These are phyloP conservation scores for Rhizophora apiculata DNA, from an alignment of 345 rosid species.

Conservation along the genomic window DNA sequence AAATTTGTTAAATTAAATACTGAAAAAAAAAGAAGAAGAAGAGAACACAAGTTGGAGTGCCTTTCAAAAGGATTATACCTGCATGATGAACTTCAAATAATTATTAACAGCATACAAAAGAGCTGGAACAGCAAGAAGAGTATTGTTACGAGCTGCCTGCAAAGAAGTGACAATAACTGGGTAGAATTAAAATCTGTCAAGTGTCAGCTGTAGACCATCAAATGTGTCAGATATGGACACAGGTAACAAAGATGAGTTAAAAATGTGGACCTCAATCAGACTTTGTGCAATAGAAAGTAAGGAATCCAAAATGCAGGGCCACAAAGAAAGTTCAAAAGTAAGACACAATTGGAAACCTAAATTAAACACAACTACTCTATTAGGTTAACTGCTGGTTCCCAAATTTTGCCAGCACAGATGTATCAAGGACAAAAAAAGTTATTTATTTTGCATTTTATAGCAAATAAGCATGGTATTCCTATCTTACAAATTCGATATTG, in stretches of 20 bases:
- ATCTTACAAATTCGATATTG: constrained; percentile 4
- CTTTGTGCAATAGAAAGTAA: not conserved
- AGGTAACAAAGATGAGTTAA: not conserved
- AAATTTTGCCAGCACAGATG: not conserved
- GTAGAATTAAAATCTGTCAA: constrained; percentile 5
- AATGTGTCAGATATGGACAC: not conserved
- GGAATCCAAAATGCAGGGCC: not conserved
- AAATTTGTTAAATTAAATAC: not conserved
- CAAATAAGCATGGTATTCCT: not conserved
- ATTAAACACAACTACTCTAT: not conserved
- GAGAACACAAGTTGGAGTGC: not conserved
- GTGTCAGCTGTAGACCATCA: not conserved
- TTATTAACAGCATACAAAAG: constrained; percentile 86
- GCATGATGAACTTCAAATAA: constrained; percentile 94
- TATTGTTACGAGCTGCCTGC: constrained; percentile 95
- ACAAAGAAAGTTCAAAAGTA: not conserved
- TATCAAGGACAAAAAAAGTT: not conserved
- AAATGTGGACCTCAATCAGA: not conserved
- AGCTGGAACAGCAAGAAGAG: constrained; percentile 94
- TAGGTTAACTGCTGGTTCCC: not conserved
- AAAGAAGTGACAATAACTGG: constrained; percentile 21
- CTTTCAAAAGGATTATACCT: constrained; percentile 42
- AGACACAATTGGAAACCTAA: not conserved
- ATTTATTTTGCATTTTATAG: not conserved
- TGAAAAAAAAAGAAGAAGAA: not conserved